A percentile compares a stretch with the other conserved stretches of the same genome.
phyloP scores from a whole-genome alignment of 2,329 filamentous ascomycete genomes.

The Exophiala xenobiotica region DNA sequence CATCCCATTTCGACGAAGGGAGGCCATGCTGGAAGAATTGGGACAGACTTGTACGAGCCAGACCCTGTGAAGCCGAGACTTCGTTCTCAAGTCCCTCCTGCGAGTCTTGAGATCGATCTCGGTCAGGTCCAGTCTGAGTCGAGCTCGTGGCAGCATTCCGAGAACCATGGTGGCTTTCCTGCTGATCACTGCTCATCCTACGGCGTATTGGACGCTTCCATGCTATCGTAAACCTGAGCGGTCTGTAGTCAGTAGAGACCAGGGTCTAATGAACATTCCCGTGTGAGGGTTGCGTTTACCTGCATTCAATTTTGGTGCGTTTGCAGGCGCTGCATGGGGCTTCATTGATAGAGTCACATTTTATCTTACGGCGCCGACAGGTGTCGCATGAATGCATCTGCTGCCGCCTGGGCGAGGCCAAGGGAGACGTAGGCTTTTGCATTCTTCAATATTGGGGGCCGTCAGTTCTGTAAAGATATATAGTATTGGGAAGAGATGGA shows the following conservation, averaged over 20 bases:
- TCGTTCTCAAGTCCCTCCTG: background rate
- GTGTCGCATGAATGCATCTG: constrained; percentile 3
- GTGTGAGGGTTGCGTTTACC: background rate
- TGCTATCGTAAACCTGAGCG: background rate
- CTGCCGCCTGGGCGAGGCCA: background rate
- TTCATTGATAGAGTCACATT: background rate
- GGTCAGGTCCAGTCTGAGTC: background rate
- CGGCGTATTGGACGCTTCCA: background rate
- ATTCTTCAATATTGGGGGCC: no score
- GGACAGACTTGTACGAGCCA: constrained; percentile 5
- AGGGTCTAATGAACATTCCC: no score
- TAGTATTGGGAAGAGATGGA: no score
- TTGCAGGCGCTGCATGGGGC: constrained; percentile 1
- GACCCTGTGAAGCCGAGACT: background rate
- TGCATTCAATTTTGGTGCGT: background rate
- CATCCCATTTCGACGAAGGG: constrained; percentile 7
- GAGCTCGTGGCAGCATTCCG: background rate
- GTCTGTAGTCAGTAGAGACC: background rate
- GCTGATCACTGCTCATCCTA: background rate
- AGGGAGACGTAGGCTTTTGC: no score
- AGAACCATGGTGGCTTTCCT: background rate
- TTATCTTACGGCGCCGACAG: constrained; percentile 1
- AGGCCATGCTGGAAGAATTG: constrained; percentile 8
- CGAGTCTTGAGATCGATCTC: background rate
- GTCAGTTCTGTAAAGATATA: no score